A percentile compares a stretch with the other conserved stretches of the same genome.
Evolutionary conservation across 1,284 basidiomycete species (phyloP).

Genomic region (Pholiota adiposa): DNA sequence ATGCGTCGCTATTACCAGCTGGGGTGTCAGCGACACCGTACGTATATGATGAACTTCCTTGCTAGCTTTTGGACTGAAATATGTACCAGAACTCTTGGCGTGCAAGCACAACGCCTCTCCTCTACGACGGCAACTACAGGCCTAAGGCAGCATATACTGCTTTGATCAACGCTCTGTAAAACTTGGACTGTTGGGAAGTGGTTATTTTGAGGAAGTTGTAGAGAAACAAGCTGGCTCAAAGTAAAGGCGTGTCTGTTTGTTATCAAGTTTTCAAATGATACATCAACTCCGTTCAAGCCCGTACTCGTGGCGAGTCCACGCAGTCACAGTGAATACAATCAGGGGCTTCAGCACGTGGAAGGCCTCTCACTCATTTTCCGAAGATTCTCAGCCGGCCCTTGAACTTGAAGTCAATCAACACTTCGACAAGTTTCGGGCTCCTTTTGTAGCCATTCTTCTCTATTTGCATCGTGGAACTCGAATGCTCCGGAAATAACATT

Average conservation of each 20-base stretch:
- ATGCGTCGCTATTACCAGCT: conserved; percentile 52
- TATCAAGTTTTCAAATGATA: background rate
- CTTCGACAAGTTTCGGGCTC: too few species aligned
- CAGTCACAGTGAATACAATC: background rate
- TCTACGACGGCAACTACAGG: conserved; percentile 49
- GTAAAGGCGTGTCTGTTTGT: background rate
- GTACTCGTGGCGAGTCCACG: background rate
- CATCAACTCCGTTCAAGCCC: background rate
- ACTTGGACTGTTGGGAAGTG: too few species aligned
- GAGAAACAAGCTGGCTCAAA: background rate
- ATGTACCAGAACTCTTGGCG: conserved; percentile 57
- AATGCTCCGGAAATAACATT: too few species aligned
- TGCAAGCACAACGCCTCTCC: conserved; percentile 42
- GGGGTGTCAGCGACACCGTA: conserved; percentile 51
- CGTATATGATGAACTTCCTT: conserved; percentile 16
- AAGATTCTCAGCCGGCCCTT: too few species aligned
- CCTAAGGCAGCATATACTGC: conserved; percentile 52
- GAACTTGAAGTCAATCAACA: too few species aligned
- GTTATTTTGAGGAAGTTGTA: background rate
- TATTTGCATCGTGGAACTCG: too few species aligned
- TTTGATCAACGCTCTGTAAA: conserved; percentile 36
- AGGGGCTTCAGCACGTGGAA: background rate
- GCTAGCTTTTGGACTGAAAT: too few species aligned
- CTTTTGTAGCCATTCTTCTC: too few species aligned
- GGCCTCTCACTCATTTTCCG: background rate